Conservation (phyloP, 2,329 filamentous ascomycete genomes). For the Knoxdaviesia capensis region DNA sequence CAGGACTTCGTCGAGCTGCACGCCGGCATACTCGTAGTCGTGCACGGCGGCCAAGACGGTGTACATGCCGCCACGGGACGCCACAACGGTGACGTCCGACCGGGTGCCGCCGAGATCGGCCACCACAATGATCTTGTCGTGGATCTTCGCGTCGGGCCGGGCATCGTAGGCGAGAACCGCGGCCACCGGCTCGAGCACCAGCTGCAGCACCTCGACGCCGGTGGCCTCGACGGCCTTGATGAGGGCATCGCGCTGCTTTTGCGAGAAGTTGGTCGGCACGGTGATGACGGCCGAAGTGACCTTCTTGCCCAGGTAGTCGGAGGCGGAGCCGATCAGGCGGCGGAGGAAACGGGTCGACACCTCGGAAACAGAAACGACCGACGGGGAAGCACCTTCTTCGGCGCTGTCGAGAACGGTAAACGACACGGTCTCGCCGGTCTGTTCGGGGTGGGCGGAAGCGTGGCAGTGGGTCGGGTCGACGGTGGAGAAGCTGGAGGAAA, state of each 20-base stretch:
- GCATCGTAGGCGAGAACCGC: conserved; percentile 84
- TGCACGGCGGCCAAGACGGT: conserved; percentile 83
- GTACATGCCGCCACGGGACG: conserved; percentile 88
- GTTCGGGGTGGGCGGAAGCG: conserved; percentile 74
- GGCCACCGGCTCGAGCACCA: conserved; percentile 80
- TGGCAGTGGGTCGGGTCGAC: conserved; percentile 95
- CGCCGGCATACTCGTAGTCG: conserved; percentile 84
- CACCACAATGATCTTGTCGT: conserved; percentile 81
- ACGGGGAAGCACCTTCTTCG: conserved; percentile 30
- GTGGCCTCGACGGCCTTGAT: conserved; percentile 59
- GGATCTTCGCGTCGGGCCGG: conserved; percentile 47
- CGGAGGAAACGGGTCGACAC: conserved; percentile 69
- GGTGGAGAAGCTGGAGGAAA: conserved; percentile 51
- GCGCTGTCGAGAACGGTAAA: conserved; percentile 64
- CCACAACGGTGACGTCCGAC: conserved; percentile 78
- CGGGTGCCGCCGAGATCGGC: conserved; percentile 84
- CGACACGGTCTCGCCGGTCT: conserved; percentile 48
- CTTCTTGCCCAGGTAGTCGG: conserved; percentile 79
- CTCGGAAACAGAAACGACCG: conserved; percentile 58
- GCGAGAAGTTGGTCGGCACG: conserved; percentile 80
- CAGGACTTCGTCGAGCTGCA: conserved; percentile 71
- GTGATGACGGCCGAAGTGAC: conserved; percentile 92
- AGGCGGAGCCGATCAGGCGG: conserved; percentile 62
- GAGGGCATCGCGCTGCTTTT: conserved; percentile 69
- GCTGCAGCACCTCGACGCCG: conserved; percentile 74